These are phyloP conservation scores for Neurospora sp. DNA, from an alignment of 495 filamentous ascomycete species.

Conservation along the genomic window DNA sequence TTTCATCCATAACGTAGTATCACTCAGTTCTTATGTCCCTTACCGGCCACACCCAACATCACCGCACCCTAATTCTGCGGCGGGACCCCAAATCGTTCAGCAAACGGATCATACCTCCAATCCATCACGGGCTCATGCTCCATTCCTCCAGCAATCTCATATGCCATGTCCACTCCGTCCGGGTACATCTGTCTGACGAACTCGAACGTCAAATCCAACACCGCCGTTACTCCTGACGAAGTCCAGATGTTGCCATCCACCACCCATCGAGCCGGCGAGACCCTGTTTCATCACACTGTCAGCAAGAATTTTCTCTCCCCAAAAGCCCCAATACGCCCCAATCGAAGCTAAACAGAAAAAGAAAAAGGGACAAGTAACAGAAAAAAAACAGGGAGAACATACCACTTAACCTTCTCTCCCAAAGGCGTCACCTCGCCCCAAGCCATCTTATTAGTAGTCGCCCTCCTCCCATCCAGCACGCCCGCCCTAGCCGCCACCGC, in stretches of 20 bases:
- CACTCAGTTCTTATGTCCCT: background rate
- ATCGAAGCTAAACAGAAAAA: background rate
- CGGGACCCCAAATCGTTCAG: conserved; percentile 4
- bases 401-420: conserved; percentile 15
- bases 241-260: conserved; percentile 22
- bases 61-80: background rate
- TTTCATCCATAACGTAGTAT: background rate
- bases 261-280: conserved; percentile 16
- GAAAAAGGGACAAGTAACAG: background rate
- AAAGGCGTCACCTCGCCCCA: conserved; percentile 28
- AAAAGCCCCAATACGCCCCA: background rate
- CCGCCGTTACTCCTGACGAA: conserved; percentile 14
- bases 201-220: conserved; percentile 9
- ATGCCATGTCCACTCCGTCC: conserved; percentile 6
- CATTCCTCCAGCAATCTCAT: conserved; percentile 1
- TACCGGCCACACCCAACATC: background rate
- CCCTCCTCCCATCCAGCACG: conserved; percentile 37
- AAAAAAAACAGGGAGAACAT: background rate
- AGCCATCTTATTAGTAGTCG: conserved; percentile 50
- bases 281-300: conserved; percentile 4
- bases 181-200: conserved; percentile 15
- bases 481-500: conserved; percentile 36
- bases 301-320: background rate
- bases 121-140: conserved; percentile 7
- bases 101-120: conserved; percentile 11